Conservation (phyloP, 2,329 filamentous ascomycete genomes). For the Aspergillus ibericus region DNA sequence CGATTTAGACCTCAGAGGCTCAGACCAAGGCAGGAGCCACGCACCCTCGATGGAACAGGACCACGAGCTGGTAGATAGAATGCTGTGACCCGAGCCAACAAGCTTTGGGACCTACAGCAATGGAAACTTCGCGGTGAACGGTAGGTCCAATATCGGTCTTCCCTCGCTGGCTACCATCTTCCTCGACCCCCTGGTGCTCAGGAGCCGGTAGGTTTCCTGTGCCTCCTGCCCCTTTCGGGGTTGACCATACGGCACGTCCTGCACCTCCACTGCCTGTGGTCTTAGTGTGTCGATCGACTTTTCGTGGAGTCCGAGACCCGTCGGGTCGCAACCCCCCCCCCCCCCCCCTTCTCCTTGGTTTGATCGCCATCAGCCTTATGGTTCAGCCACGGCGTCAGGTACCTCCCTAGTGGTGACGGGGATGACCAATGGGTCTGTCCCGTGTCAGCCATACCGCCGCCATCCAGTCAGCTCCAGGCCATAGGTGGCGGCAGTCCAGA, state of each 20-base stretch:
- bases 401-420: not conserved
- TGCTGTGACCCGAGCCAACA: not conserved
- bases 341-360: too few relatives aligned
- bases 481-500: not conserved
- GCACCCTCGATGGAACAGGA: not conserved
- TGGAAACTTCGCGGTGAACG: too few relatives aligned
- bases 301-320: too few relatives aligned
- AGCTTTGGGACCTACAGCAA: not conserved
- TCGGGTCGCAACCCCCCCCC: not conserved
- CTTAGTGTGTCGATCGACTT: not conserved
- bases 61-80: not conserved
- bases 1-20: not conserved
- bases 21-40: not conserved
- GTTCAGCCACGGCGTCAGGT: conserved; percentile 1
- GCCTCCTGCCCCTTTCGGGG: not conserved
- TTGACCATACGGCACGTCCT: not conserved
- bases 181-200: too few relatives aligned
- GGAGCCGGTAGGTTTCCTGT: not conserved
- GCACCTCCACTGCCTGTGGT: not conserved
- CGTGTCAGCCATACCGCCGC: not conserved
- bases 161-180: too few relatives aligned
- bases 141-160: too few relatives aligned
- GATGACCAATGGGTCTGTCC: not conserved
- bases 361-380: conserved; percentile 1
- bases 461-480: not conserved